phyloP scores from a whole-genome alignment of 805 yeast genomes.

The Metschnikowia amazonensis region DNA sequence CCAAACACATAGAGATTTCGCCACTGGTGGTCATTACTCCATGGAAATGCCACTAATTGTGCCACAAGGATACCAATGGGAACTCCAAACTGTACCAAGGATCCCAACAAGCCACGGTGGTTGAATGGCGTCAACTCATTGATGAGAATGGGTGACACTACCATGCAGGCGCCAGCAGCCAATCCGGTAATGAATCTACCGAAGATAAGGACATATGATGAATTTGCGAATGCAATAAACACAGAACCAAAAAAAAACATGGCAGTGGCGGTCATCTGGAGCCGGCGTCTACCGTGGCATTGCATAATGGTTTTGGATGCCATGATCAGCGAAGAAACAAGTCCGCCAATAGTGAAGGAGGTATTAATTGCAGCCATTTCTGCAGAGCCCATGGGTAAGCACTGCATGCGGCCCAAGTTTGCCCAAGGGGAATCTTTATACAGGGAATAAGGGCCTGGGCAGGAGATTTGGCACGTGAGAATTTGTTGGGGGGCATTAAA shows the following conservation, averaged over 20 bases:
- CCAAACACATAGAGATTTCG: constrained; percentile 30
- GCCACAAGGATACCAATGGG: constrained; percentile 36
- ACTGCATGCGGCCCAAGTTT: constrained; percentile 21
- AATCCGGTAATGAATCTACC: constrained; percentile 37
- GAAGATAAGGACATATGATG: constrained; percentile 18
- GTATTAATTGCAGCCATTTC: constrained; percentile 29
- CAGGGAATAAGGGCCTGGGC: constrained; percentile 7
- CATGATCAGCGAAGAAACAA: constrained; percentile 27
- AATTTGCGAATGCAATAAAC: constrained; percentile 24
- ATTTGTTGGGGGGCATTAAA: constrained; percentile 33
- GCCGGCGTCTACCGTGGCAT: constrained; percentile 24
- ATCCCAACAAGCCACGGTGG: constrained; percentile 41
- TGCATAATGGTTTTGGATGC: constrained; percentile 26
- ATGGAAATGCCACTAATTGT: constrained; percentile 30
- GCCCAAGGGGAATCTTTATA: constrained; percentile 30
- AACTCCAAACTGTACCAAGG: constrained; percentile 37
- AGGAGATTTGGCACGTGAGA: constrained; percentile 25
- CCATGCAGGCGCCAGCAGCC: constrained; percentile 38
- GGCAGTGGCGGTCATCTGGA: constrained; percentile 17
- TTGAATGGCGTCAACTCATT: constrained; percentile 39
- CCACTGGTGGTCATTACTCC: constrained; percentile 39
- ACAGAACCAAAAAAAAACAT: constrained; percentile 28
- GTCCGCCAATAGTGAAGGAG: constrained; percentile 36
- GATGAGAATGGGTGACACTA: constrained; percentile 39
- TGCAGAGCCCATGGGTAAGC: constrained; percentile 26